phyloP scores from a whole-genome alignment of 2,329 filamentous ascomycete genomes.

The Orbilia blumenaviensis region DNA sequence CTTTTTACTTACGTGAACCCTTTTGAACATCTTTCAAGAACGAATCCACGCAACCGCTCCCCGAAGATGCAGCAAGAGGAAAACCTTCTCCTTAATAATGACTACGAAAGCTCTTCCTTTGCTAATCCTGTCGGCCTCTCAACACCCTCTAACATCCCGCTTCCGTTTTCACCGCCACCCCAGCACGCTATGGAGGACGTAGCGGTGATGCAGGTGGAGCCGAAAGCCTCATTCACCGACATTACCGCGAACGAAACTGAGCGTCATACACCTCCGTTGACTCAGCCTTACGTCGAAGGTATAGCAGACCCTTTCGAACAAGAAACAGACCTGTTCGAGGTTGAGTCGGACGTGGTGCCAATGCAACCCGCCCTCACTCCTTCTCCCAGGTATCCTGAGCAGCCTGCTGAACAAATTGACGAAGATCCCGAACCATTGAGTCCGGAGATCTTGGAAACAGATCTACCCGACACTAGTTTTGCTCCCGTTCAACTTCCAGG shows the following conservation, averaged over 20 bases:
- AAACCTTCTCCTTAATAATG: constrained; percentile 54
- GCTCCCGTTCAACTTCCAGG: neutral
- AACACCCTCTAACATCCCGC: constrained; percentile 47
- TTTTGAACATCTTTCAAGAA: constrained; percentile 74
- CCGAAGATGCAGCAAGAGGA: constrained; percentile 61
- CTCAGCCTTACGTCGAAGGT: constrained; percentile 49
- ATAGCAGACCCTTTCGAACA: constrained; percentile 45
- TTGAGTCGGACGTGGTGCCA: constrained; percentile 43
- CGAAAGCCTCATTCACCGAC: constrained; percentile 72
- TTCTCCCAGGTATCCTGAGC: constrained; percentile 54
- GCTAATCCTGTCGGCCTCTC: constrained; percentile 57
- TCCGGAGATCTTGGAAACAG: constrained; percentile 54
- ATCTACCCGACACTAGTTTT: constrained; percentile 57
- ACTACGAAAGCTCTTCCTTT: constrained; percentile 58
- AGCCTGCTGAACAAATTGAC: constrained; percentile 66
- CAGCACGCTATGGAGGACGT: constrained; percentile 25
- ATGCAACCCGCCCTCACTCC: constrained; percentile 23
- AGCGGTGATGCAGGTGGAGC: constrained; percentile 25
- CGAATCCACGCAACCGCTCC: constrained; percentile 70
- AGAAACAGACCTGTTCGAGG: constrained; percentile 42
- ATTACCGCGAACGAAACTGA: neutral
- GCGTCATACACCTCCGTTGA: constrained; percentile 42
- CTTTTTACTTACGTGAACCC: constrained; percentile 77
- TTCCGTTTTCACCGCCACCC: constrained; percentile 42
- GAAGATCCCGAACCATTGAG: constrained; percentile 63